Evolutionary conservation across 2,329 filamentous ascomycete genomes (phyloP).

Genomic region (Aspergillus hiratsukae): DNA sequence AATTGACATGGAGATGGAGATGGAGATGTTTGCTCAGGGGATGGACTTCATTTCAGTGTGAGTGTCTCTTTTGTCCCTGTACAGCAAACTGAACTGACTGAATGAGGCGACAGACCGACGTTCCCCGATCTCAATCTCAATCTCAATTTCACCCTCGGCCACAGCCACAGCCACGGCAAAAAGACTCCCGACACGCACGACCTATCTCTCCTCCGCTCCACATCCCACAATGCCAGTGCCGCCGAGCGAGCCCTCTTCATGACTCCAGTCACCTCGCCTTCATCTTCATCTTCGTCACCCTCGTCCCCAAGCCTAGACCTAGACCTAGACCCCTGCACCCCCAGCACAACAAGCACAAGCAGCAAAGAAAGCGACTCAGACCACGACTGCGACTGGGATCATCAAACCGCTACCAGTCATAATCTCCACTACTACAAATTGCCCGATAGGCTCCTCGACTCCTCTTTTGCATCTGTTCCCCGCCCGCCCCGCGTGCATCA

Average conservation of each 20-base stretch:
- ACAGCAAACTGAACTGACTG: no score
- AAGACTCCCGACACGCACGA: not conserved
- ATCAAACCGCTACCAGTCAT: no score
- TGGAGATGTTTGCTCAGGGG: not conserved
- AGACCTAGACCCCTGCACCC: constrained; percentile 18
- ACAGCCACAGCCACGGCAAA: no score
- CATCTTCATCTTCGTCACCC: constrained; percentile 9
- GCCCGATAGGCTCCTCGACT: not conserved
- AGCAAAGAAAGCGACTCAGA: constrained; percentile 20
- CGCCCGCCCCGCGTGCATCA: not conserved
- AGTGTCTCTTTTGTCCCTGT: not conserved
- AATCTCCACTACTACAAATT: constrained; percentile 5
- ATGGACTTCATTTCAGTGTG: not conserved
- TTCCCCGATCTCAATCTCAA: constrained; percentile 2
- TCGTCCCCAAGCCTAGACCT: constrained; percentile 3
- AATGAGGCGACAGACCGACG: not conserved
- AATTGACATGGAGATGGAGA: not conserved
- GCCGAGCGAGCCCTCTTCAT: constrained; percentile 21
- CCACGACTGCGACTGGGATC: constrained; percentile 12
- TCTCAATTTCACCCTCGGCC: not conserved
- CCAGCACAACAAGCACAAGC: constrained; percentile 18
- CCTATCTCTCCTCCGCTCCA: constrained; percentile 13
- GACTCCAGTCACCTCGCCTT: constrained; percentile 15
- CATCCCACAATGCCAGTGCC: constrained; percentile 18
- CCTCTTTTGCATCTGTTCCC: not conserved